A percentile compares a stretch with the other conserved stretches of the same genome.
Conservation (phyloP, 2,329 filamentous ascomycete genomes). For the Neonectria magnoliae region DNA sequence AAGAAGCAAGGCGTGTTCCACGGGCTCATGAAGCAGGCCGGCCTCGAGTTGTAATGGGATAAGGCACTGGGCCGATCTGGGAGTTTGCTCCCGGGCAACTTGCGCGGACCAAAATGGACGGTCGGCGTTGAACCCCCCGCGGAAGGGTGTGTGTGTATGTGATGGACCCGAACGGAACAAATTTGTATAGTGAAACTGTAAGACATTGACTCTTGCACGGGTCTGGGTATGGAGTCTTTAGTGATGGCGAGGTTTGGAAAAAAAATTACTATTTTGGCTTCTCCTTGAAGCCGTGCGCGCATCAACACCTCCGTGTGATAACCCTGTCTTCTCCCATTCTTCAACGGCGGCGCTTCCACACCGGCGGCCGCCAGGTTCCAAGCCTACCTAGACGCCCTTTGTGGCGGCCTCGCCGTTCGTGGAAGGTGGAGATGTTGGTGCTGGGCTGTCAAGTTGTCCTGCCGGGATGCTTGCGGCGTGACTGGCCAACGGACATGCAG, state of each 20-base stretch:
- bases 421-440: background rate
- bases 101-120: background rate
- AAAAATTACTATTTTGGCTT: constrained; percentile 3
- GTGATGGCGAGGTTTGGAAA: background rate
- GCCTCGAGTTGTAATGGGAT: constrained; percentile 65
- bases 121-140: background rate
- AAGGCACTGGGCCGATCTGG: constrained; percentile 8
- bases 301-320: background rate
- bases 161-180: constrained; percentile 8
- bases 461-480: background rate
- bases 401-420: background rate
- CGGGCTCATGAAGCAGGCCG: constrained; percentile 90
- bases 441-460: background rate
- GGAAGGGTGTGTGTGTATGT: background rate
- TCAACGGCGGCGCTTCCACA: background rate
- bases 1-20: constrained; percentile 83
- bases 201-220: background rate
- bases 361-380: background rate
- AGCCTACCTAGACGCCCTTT: background rate
- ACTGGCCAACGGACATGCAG: constrained; percentile 1
- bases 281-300: constrained; percentile 1
- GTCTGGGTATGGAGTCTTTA: background rate
- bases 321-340: background rate
- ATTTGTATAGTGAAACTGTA: constrained; percentile 18
- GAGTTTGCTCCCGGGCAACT: constrained; percentile 1